Evolutionary conservation across 2,329 filamentous ascomycete species (phyloP).

Genomic region (Sporothrix mexicana): DNA sequence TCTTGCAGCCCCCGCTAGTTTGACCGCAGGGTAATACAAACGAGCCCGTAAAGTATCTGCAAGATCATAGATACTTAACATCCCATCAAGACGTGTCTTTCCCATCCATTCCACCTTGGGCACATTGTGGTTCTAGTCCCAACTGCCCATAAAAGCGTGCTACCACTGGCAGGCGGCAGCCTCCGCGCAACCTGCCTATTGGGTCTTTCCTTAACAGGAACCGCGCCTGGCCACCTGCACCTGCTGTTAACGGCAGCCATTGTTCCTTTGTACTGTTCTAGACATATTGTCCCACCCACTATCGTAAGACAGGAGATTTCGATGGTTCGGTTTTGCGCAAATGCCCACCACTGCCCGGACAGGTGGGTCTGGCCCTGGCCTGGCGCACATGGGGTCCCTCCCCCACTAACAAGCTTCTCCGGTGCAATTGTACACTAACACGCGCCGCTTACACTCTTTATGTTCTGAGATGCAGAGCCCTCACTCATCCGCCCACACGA

Average conservation of each 20-base stretch:
- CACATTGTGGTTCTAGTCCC: slow-evolving; percentile 29
- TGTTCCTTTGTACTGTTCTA: slow-evolving; percentile 16
- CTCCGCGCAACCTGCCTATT: background rate
- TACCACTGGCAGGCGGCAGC: background rate
- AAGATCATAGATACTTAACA: slow-evolving; percentile 9
- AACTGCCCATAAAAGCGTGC: slow-evolving; percentile 30
- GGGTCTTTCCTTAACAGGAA: slow-evolving; percentile 14
- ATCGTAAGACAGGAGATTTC: slow-evolving; percentile 34
- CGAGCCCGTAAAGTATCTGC: background rate
- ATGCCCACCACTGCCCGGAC: slow-evolving; percentile 29
- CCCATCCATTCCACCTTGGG: slow-evolving; percentile 24
- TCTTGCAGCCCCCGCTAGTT: background rate
- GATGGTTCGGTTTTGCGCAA: slow-evolving; percentile 35
- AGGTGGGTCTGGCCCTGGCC: slow-evolving; percentile 31
- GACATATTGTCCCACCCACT: slow-evolving; percentile 12
- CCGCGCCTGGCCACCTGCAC: background rate
- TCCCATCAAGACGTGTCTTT: background rate
- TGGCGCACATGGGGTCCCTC: background rate
- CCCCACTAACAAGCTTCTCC: slow-evolving; percentile 3
- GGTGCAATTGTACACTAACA: background rate
- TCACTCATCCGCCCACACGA: slow-evolving; percentile 3
- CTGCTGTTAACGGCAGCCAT: slow-evolving; percentile 9
- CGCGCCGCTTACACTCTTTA: background rate
- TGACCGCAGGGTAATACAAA: background rate
- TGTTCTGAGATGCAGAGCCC: background rate